These are phyloP conservation scores for Volvox reticuliferus DNA, from an alignment of 139 green algal genomes.

Conservation along the genomic window DNA sequence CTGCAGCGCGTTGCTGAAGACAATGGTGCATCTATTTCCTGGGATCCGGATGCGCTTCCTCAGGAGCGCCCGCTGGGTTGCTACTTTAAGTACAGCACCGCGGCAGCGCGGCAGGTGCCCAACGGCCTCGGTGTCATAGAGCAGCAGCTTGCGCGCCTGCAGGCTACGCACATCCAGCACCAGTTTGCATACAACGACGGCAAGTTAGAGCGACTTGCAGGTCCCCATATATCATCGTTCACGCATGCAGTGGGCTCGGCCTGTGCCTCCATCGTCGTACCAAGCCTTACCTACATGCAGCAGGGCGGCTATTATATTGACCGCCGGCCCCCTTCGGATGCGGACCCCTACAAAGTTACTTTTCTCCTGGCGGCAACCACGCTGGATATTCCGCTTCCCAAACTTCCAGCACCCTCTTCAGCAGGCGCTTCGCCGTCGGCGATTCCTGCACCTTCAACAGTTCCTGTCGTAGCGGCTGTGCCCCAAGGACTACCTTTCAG, in stretches of 20 bases:
- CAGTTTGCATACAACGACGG: conserved; percentile 79
- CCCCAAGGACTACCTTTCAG: background rate
- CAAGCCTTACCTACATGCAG: conserved; percentile 57
- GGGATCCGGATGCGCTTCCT: conserved; percentile 72
- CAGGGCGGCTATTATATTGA: conserved; percentile 81
- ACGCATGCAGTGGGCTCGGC: conserved; percentile 73
- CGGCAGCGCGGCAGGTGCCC: conserved; percentile 59
- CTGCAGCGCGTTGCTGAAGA: conserved; percentile 73
- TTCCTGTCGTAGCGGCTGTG: background rate
- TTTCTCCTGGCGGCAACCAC: conserved; percentile 83
- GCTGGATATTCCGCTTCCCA: conserved; percentile 63
- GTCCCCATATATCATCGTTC: conserved; percentile 54
- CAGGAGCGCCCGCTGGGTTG: conserved; percentile 70
- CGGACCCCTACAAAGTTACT: conserved; percentile 88
- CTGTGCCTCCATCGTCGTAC: conserved; percentile 70
- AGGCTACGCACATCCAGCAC: conserved; percentile 72
- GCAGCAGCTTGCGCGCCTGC: conserved; percentile 68
- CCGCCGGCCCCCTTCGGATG: conserved; percentile 74
- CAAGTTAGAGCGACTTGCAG: conserved; percentile 46
- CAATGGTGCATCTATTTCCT: conserved; percentile 63
- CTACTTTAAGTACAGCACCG: conserved; percentile 81
- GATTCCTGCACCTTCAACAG: background rate
- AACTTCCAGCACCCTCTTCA: background rate
- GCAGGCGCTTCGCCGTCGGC: background rate
- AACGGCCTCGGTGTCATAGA: conserved; percentile 72